phyloP scores from a whole-genome alignment of 192 early-diverging fungal species.

The Backusella sp. region DNA sequence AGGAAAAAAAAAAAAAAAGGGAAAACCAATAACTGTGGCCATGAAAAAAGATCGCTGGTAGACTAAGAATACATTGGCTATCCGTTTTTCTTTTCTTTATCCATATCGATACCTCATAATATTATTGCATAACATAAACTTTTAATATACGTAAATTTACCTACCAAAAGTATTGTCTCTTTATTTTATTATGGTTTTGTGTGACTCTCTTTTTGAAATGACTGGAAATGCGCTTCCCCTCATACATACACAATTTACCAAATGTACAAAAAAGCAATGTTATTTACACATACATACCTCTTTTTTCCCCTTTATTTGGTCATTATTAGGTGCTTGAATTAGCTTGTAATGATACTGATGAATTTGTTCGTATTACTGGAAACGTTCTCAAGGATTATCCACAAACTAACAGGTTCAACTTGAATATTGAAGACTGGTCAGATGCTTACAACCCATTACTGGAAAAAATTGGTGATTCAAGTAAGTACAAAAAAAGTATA shows the following conservation, averaged over 20 bases:
- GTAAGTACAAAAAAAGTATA: conserved; percentile 5
- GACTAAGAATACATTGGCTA: not conserved
- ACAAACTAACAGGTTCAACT: not conserved
- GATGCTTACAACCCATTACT: not conserved
- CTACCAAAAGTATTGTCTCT: conserved; percentile 4
- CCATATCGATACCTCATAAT: not conserved
- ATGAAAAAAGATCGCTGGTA: not conserved
- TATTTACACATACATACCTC: not conserved
- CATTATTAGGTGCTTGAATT: conserved; percentile 3
- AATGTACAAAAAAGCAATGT: not conserved
- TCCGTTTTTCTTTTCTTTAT: not conserved
- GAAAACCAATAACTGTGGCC: not conserved
- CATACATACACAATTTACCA: not conserved
- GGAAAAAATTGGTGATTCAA: not conserved
- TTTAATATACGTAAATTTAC: conserved; percentile 10
- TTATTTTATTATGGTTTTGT: conserved; percentile 4
- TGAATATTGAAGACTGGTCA: conserved; percentile 1
- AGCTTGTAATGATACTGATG: not conserved
- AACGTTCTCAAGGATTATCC: conserved; percentile 11
- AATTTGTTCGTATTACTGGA: not conserved
- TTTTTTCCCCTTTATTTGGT: not conserved
- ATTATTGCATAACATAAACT: conserved; percentile 6
- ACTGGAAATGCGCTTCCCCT: not conserved
- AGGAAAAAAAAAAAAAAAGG: not conserved
- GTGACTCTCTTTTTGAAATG: conserved; percentile 10